A percentile compares a stretch with the other conserved stretches of the same genome.
Conservation (phyloP, 345 rosid species). For the Salix caprea region DNA sequence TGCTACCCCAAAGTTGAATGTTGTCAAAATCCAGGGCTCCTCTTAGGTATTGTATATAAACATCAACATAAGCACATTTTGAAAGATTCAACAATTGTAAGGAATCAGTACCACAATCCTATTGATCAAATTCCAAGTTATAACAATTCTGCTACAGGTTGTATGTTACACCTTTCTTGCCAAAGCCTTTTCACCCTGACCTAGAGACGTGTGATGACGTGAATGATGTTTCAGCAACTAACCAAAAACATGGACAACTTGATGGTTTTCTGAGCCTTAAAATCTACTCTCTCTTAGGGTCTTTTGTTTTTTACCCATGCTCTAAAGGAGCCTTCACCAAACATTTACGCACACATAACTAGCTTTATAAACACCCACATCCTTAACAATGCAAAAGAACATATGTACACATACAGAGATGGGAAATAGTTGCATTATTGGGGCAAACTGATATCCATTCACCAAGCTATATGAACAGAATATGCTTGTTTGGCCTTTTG, state of each 20-base stretch:
- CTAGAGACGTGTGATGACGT: neutral
- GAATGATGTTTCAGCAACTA: neutral
- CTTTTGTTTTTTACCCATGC: neutral
- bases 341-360: neutral
- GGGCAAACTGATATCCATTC: neutral
- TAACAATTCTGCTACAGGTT: neutral
- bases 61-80: neutral
- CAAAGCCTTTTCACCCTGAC: neutral
- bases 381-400: neutral
- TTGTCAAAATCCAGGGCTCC: neutral
- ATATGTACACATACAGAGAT: neutral
- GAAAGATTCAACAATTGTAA: neutral
- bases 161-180: neutral
- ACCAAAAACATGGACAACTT: neutral
- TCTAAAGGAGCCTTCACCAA: neutral
- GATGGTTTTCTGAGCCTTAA: neutral
- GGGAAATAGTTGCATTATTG: neutral
- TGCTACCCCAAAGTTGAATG: neutral
- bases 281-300: neutral
- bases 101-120: neutral
- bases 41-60: neutral
- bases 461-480: neutral
- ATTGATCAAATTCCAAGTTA: neutral
- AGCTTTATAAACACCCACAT: neutral
- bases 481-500: neutral